Base-by-base conservation (phyloP, 1,284 basidiomycete genomes). In the Vanrija sp. region DNA sequence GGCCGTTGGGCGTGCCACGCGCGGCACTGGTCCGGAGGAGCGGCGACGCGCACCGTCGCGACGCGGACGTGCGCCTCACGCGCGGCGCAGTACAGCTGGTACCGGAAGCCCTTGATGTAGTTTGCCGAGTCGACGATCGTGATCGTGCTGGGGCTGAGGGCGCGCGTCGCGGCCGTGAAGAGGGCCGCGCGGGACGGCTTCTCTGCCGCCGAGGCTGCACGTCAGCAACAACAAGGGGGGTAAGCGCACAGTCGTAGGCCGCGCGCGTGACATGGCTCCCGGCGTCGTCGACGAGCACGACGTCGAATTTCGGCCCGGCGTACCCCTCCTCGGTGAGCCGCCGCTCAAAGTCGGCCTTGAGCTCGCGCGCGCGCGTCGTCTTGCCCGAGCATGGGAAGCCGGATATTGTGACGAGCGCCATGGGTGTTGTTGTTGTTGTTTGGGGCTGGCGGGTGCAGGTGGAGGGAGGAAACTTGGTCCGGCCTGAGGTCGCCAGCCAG, bases 41-140 rank as follows among this genome's bases (percentile, higher is more conserved):
- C 85, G 4, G 88, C 85, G 15, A 94, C 83, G 42, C 89, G 71
- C 71, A 95, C 91, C 47, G 94, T 97, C 69, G 88, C 89, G 7
- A 89, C 85, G 23, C 93, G 80, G 31, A 92, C 79, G 62, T 87
- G 88, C 55, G 86, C 82, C 72, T 98, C 95, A 44, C 93, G 79
- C 4, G 93, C 93, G 0, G 90, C 89, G 68, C 94, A 98, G 76
- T 97, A 97, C 77, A 98, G 86, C 76, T 98, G 95, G 74, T 98
- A 98, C 37, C 95, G 84, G 69, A 93, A 97, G 7, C 90, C 81
- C 72, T 98, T 98, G 81, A 98, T 98, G 75, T 98, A 97, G 69
- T 97, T 95, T 61, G 89, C 83, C 7, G 86, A 85, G 65, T 98
- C 95, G 53, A 94, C 83, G 60, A 98, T 88, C 47, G 95, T 82